A percentile compares a stretch with the other conserved stretches of the same genome.
phyloP scores from a whole-genome alignment of 805 yeast species.

The Nakazawaea anatomiae region DNA sequence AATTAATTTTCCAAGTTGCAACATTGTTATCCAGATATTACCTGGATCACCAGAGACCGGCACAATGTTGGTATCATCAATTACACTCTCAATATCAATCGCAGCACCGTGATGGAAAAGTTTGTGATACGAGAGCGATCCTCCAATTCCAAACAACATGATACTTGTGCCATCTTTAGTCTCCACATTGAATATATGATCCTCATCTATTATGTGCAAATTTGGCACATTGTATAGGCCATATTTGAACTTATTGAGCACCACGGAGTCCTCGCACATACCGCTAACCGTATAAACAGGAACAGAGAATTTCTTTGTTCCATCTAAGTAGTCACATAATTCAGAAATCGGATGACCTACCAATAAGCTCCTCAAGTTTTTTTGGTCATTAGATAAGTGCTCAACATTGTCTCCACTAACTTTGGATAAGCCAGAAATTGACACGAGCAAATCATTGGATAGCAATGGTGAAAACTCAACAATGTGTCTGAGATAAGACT shows the following conservation, averaged over 20 bases:
- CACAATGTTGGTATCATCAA: conserved; percentile 24
- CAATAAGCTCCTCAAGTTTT: conserved; percentile 28
- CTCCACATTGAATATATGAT: conserved; percentile 34
- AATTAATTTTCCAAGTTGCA: conserved; percentile 64
- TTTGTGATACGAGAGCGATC: conserved; percentile 59
- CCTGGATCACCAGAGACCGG: conserved; percentile 62
- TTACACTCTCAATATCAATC: conserved; percentile 23
- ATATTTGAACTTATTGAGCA: conserved; percentile 53
- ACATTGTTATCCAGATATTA: conserved; percentile 65
- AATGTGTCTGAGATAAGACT: conserved; percentile 55
- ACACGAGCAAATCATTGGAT: conserved; percentile 39
- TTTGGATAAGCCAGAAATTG: conserved; percentile 47
- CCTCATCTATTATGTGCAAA: conserved; percentile 57
- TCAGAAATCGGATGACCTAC: conserved; percentile 41
- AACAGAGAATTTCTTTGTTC: conserved; percentile 32
- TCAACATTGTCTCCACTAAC: conserved; percentile 35
- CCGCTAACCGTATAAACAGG: conserved; percentile 81
- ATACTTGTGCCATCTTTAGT: conserved; percentile 38
- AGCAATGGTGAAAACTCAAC: conserved; percentile 62
- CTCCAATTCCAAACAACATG: conserved; percentile 67
- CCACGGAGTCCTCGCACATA: conserved; percentile 66
- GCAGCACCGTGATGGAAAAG: conserved; percentile 62
- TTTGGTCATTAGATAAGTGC: conserved; percentile 29
- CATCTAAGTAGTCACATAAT: conserved; percentile 41
- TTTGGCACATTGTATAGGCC: conserved; percentile 52